Evolutionary conservation across 2,329 filamentous ascomycete genomes (phyloP).

Genomic region (Exophiala calicioides): DNA sequence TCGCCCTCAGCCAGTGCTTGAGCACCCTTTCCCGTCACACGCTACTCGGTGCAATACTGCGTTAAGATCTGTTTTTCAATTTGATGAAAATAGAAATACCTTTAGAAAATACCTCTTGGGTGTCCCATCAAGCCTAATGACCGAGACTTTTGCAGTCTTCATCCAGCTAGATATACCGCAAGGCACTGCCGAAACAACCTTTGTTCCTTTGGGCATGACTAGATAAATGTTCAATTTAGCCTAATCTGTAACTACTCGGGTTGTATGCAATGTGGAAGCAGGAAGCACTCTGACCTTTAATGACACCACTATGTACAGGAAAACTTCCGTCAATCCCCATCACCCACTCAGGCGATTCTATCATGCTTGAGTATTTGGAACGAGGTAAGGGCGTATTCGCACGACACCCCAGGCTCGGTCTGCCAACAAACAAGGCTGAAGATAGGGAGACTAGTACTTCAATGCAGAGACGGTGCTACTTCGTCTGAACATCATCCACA

Average conservation of each 20-base stretch:
- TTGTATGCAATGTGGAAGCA: background rate
- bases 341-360: background rate
- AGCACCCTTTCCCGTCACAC: constrained; percentile 8
- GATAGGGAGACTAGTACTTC: too few species aligned
- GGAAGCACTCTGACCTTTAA: background rate
- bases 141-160: constrained; percentile 32
- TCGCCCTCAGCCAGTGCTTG: constrained; percentile 14
- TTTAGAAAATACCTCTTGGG: constrained; percentile 34
- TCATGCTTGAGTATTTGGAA: too few species aligned
- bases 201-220: constrained; percentile 29
- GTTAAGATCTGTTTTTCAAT: background rate
- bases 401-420: too few species aligned
- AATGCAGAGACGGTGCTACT: too few species aligned
- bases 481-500: too few species aligned
- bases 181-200: constrained; percentile 30
- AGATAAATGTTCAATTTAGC: background rate
- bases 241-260: background rate
- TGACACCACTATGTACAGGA: background rate
- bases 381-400: too few species aligned
- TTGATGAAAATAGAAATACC: background rate
- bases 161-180: constrained; percentile 36
- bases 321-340: background rate
- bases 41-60: background rate
- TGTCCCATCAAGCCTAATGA: constrained; percentile 25
- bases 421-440: too few species aligned